Evolutionary conservation across 2,329 filamentous ascomycete species (phyloP).

Genomic region (Fusarium burgessii): DNA sequence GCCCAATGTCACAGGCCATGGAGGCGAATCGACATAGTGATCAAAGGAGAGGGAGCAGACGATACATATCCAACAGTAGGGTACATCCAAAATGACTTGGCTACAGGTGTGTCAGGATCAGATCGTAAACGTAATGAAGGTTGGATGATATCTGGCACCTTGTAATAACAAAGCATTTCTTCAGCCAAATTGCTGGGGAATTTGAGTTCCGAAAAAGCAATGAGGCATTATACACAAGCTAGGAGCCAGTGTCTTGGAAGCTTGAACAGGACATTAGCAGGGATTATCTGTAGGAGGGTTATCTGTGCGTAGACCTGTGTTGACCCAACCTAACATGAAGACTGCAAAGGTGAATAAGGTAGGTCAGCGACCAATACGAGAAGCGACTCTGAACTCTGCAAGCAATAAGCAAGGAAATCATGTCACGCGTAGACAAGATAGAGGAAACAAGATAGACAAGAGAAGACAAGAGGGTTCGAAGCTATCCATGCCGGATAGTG

Average conservation of each 20-base stretch:
- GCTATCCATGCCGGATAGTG: conserved; percentile 27
- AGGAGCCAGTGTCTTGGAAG: conserved; percentile 29
- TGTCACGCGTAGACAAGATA: conserved; percentile 19
- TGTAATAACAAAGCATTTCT: conserved; percentile 12
- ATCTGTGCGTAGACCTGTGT: conserved; percentile 12
- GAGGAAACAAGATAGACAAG: conserved; percentile 22
- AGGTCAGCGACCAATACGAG: conserved; percentile 28
- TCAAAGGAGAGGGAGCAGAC: not conserved
- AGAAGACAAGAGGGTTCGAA: conserved; percentile 23
- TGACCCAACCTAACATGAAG: conserved; percentile 8
- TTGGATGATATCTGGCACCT: conserved; percentile 1
- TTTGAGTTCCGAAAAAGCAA: conserved; percentile 28
- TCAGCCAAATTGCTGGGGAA: conserved; percentile 7
- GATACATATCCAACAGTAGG: not conserved
- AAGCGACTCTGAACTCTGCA: not conserved
- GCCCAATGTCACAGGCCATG: not conserved
- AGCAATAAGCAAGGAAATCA: conserved; percentile 25
- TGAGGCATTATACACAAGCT: conserved; percentile 23
- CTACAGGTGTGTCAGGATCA: not conserved
- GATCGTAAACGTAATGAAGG: not conserved
- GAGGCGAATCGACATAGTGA: conserved; percentile 2
- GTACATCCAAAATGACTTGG: not conserved
- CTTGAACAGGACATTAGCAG: conserved; percentile 15
- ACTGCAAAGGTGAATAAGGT: conserved; percentile 20
- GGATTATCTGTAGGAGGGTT: conserved; percentile 1